These are phyloP conservation scores for Gnaphalium uliginosum DNA, from an alignment of 129 eudicot genomes.

Conservation along the genomic window DNA sequence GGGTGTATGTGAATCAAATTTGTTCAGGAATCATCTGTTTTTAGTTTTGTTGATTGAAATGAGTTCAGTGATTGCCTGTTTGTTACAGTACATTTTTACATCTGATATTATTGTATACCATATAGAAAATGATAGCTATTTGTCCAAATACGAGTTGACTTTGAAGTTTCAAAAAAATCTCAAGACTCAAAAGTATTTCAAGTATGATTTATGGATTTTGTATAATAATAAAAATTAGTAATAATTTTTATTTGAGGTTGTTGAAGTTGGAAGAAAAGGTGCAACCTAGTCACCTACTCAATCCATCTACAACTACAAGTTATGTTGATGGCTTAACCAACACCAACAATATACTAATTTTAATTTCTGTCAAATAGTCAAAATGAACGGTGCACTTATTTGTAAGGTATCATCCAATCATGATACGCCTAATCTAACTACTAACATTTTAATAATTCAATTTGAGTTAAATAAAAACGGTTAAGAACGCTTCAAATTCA, in stretches of 20 bases:
- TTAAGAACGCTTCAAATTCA: too few relatives aligned
- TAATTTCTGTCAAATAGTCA: neutral
- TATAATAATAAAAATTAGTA: neutral
- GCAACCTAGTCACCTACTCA: conserved; percentile 22
- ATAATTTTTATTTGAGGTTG: conserved; percentile 18
- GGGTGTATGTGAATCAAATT: conserved; percentile 3
- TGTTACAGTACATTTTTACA: neutral
- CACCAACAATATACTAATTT: conserved; percentile 18
- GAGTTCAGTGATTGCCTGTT: neutral
- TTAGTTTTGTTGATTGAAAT: neutral
- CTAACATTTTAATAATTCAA: too few relatives aligned
- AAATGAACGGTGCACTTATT: too few relatives aligned
- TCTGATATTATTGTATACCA: neutral
- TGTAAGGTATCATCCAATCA: too few relatives aligned
- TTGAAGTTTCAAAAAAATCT: neutral
- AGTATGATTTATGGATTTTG: neutral
- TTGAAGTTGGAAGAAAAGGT: conserved; percentile 12
- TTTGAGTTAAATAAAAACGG: too few relatives aligned
- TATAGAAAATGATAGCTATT: neutral
- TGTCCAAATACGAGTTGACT: neutral
- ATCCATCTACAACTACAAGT: conserved; percentile 10
- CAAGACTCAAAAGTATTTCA: neutral
- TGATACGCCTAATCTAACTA: too few relatives aligned
- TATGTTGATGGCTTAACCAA: conserved; percentile 31
- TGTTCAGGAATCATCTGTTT: neutral